phyloP scores from a whole-genome alignment of 1,284 basidiomycete species.

The Clitocybe nebularis region DNA sequence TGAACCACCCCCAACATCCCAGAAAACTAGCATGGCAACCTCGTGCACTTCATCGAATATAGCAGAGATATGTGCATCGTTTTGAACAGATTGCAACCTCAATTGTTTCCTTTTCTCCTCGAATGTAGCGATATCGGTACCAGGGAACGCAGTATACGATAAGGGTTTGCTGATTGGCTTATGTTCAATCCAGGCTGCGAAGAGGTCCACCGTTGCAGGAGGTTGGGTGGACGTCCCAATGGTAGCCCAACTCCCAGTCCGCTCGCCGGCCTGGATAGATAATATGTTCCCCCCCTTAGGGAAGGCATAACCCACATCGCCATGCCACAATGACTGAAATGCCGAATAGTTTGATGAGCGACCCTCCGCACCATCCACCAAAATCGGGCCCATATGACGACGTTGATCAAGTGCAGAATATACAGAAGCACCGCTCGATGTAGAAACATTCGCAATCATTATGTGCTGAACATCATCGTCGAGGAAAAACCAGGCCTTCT shows the following conservation, averaged over 20 bases:
- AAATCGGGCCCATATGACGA: slow-evolving; percentile 37
- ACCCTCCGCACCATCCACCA: slow-evolving; percentile 35
- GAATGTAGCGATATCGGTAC: slow-evolving; percentile 31
- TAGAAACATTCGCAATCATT: slow-evolving; percentile 46
- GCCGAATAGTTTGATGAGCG: slow-evolving; percentile 29
- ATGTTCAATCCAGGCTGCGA: slow-evolving; percentile 55
- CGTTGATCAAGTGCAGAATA: slow-evolving; percentile 62
- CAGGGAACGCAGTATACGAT: slow-evolving; percentile 53
- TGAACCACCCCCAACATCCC: slow-evolving; percentile 27
- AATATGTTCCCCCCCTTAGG: slow-evolving; percentile 26
- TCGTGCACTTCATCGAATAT: slow-evolving; percentile 25
- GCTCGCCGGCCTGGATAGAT: slow-evolving; percentile 40
- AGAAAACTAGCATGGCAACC: slow-evolving; percentile 34
- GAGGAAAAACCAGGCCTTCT: slow-evolving; percentile 69
- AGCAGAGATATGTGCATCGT: slow-evolving; percentile 38
- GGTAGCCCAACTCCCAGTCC: slow-evolving; percentile 51
- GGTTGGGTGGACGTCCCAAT: slow-evolving; percentile 54
- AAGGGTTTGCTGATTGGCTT: slow-evolving; percentile 25
- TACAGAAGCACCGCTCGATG: slow-evolving; percentile 39
- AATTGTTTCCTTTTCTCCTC: slow-evolving; percentile 19
- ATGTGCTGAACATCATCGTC: slow-evolving; percentile 56
- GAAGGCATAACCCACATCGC: slow-evolving; percentile 51
- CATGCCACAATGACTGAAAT: slow-evolving; percentile 47
- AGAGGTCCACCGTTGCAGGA: slow-evolving; percentile 47
- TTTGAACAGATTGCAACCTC: slow-evolving; percentile 32